Evolutionary conservation across 2,329 filamentous ascomycete species (phyloP), one percentile per base, ranked within the genome.

Genomic region (Polytolypa hystricis): DNA sequence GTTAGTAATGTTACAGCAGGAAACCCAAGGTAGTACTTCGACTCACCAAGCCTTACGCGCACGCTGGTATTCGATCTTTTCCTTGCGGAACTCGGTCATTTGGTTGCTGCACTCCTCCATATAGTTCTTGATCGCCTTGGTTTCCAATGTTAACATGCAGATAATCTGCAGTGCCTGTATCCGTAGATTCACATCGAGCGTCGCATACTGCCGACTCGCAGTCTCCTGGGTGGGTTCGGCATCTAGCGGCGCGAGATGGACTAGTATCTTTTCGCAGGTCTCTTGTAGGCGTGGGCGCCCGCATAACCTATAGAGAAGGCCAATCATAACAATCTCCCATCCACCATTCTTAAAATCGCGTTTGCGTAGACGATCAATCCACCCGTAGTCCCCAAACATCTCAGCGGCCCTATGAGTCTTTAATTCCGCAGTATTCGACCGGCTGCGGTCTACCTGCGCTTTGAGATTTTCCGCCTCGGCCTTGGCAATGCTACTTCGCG

Each of bases 31-130:
- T n/a, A n/a, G n/a, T n/a, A n/a, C n/a, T n/a, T 19, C 10, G 8
- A 67, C 71, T 62, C 64, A 74, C 66, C 67, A 60, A 47, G 65
- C 61, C 57, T 79, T 81, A 45, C 82, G 78, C 48, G 82, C 76
- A 46, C 86, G 76, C 61, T 96, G 89, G 61, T 78, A 81, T 46
- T 93, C 84, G 42, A 95, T 94, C 65, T 94, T 95, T 55, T 93
- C 83, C 60, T 98, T 98, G 33, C 91, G 79, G 53, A 93, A 85
- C 37, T 79, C 77, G 2, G 91, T 98, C 87, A 96, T 95, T 37
- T 85, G 83, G 53, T 89, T 84, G 45, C 82, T 85, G 61, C 87
- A 93, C 44, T 89, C 81, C 47, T 94, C 85, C 69, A 98, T 81
- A 55, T 93, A 93, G 11, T 77, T 79, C 36, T 89, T 79, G 47